Conservation (phyloP, 495 filamentous ascomycete species). For the Hypoxylon trugodes region DNA sequence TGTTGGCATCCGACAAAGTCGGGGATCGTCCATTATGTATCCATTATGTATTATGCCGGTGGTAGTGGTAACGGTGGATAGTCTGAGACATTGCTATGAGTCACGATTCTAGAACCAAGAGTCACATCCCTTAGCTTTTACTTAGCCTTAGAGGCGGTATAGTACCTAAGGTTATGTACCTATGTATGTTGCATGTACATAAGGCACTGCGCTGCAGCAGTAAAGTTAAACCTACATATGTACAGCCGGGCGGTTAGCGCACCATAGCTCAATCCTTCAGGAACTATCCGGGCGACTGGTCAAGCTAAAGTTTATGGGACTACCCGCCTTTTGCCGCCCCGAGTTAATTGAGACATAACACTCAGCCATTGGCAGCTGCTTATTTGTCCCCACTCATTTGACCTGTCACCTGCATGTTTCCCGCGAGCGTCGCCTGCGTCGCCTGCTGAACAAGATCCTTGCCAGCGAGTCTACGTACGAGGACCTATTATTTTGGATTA, state of each 20-base stretch:
- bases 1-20: background rate
- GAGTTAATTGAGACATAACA: background rate
- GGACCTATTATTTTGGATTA: slow-evolving; percentile 8
- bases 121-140: too few species aligned
- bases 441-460: slow-evolving; percentile 37
- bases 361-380: slow-evolving; percentile 5
- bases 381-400: slow-evolving; percentile 36
- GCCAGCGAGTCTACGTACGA: too few species aligned
- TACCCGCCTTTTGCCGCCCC: slow-evolving; percentile 15
- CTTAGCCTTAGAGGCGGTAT: too few species aligned
- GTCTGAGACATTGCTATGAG: slow-evolving; percentile 10
- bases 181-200: too few species aligned
- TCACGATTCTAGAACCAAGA: too few species aligned
- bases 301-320: slow-evolving; percentile 27
- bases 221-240: too few species aligned
- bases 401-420: slow-evolving; percentile 36
- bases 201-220: too few species aligned
- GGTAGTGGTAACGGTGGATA: too few species aligned
- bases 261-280: too few species aligned
- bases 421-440: too few species aligned
- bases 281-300: slow-evolving; percentile 13
- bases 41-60: too few species aligned
- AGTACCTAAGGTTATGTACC: too few species aligned
- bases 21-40: background rate
- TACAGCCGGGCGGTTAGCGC: background rate